phyloP scores from a whole-genome alignment of 2,329 filamentous ascomycete species.

The Arachnomyces sp. region DNA sequence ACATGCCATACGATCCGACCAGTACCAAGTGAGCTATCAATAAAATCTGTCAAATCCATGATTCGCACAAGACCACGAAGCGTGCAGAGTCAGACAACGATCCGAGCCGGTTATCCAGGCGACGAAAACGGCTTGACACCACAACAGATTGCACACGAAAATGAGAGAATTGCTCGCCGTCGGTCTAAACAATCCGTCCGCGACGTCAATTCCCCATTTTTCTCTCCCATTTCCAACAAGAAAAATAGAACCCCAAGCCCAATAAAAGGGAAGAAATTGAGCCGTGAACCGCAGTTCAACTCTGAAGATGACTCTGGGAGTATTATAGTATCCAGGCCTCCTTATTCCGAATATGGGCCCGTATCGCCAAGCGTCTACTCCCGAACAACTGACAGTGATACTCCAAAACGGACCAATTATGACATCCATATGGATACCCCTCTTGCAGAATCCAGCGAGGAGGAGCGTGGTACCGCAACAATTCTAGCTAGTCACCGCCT shows the following conservation, averaged over 20 bases:
- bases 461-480: slow-evolving; percentile 14
- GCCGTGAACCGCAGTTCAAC: neutral
- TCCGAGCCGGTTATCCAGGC: slow-evolving; percentile 3
- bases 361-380: slow-evolving; percentile 28
- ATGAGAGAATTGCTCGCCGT: slow-evolving; percentile 10
- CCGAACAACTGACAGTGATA: slow-evolving; percentile 21
- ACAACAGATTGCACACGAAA: slow-evolving; percentile 16
- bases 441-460: slow-evolving; percentile 10
- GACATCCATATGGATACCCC: slow-evolving; percentile 2
- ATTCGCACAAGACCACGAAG: neutral
- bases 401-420: slow-evolving; percentile 7
- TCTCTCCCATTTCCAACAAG: slow-evolving; percentile 8
- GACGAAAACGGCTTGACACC: slow-evolving; percentile 9
- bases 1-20: slow-evolving; percentile 3
- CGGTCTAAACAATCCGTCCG: slow-evolving; percentile 2
- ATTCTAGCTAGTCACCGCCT: slow-evolving; percentile 14
- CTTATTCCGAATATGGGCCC: slow-evolving; percentile 3
- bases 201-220: slow-evolving; percentile 10
- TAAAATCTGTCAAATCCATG: neutral
- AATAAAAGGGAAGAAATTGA: slow-evolving; percentile 1
- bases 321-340: slow-evolving; percentile 9
- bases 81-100: slow-evolving; percentile 5
- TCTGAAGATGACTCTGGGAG: slow-evolving; percentile 11
- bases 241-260: slow-evolving; percentile 10
- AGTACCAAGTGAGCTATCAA: slow-evolving; percentile 6